phyloP scores from a whole-genome alignment of 495 filamentous ascomycete genomes.

The Trichodelitschia bisporula region DNA sequence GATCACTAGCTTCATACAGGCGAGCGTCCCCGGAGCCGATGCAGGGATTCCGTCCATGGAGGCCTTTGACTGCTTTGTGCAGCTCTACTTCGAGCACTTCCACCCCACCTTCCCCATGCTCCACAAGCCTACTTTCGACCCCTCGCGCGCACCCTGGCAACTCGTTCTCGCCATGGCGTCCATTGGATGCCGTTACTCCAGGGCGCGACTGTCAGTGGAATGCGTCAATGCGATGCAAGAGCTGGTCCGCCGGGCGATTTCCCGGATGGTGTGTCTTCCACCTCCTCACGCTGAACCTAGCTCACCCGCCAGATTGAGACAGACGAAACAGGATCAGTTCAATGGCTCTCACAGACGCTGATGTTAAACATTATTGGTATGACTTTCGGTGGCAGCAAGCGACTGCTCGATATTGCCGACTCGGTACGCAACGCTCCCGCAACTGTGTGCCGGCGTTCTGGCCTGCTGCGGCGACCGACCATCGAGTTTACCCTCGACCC shows the following conservation, averaged over 20 bases:
- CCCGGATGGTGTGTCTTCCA: background rate
- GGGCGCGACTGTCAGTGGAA: background rate
- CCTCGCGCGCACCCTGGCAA: slow-evolving; percentile 2
- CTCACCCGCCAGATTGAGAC: background rate
- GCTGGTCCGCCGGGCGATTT: background rate
- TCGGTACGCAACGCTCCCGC: background rate
- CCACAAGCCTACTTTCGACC: slow-evolving; percentile 4
- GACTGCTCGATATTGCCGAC: slow-evolving; percentile 3
- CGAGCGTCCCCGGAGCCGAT: background rate
- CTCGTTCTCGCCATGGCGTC: slow-evolving; percentile 3
- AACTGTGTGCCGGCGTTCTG: slow-evolving; percentile 1
- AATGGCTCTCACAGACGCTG: slow-evolving; percentile 2
- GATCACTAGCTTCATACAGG: background rate
- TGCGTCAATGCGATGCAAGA: slow-evolving; percentile 1
- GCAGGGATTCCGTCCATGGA: background rate
- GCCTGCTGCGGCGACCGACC: background rate
- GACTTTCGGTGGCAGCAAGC: slow-evolving; percentile 2
- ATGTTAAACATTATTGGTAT: slow-evolving; percentile 2
- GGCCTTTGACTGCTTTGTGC: slow-evolving; percentile 3
- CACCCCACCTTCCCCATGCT: slow-evolving; percentile 4
- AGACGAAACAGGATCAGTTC: background rate
- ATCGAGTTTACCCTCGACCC: background rate
- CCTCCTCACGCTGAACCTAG: too few relatives aligned
- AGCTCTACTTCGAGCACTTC: slow-evolving; percentile 6
- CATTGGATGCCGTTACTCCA: slow-evolving; percentile 4